Evolutionary conservation across 2,329 filamentous ascomycete species (phyloP).

Genomic region (Cercospora sp.): DNA sequence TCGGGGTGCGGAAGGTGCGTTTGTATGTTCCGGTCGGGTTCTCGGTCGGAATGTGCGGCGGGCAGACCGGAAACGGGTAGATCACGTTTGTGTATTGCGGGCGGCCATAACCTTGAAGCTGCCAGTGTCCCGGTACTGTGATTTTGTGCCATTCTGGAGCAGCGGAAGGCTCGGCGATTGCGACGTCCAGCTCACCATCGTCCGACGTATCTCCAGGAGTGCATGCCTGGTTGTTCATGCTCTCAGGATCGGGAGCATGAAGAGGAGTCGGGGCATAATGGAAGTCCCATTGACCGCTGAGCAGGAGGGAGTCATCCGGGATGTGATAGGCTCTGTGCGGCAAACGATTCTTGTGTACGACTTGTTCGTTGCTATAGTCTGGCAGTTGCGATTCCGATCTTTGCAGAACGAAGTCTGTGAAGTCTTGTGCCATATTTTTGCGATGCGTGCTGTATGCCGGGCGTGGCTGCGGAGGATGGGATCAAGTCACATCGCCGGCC

Average conservation of each 20-base stretch:
- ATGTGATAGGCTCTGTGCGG: conserved; percentile 22
- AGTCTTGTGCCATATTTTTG: background rate
- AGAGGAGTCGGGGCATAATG: conserved; percentile 21
- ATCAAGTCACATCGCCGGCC: background rate
- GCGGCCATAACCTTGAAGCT: conserved; percentile 66
- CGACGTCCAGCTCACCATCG: background rate
- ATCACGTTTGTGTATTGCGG: conserved; percentile 69
- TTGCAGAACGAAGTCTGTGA: background rate
- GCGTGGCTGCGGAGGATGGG: background rate
- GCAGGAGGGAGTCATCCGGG: conserved; percentile 17
- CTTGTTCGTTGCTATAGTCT: conserved; percentile 23
- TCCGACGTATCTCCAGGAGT: background rate
- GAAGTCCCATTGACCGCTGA: conserved; percentile 24
- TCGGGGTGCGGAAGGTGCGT: conserved; percentile 56
- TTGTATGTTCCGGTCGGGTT: conserved; percentile 66
- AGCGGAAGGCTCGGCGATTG: background rate
- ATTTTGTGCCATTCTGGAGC: conserved; percentile 52
- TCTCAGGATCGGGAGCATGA: conserved; percentile 16
- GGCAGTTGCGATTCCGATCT: conserved; percentile 1
- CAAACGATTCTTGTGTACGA: conserved; percentile 22
- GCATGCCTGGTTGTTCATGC: background rate
- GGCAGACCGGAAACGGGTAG: conserved; percentile 65
- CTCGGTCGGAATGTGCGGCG: conserved; percentile 61
- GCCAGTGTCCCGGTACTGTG: conserved; percentile 67
- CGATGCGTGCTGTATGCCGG: background rate